Conservation (phyloP, 768 basidiomycete species). For the Leccinum broughii region DNA sequence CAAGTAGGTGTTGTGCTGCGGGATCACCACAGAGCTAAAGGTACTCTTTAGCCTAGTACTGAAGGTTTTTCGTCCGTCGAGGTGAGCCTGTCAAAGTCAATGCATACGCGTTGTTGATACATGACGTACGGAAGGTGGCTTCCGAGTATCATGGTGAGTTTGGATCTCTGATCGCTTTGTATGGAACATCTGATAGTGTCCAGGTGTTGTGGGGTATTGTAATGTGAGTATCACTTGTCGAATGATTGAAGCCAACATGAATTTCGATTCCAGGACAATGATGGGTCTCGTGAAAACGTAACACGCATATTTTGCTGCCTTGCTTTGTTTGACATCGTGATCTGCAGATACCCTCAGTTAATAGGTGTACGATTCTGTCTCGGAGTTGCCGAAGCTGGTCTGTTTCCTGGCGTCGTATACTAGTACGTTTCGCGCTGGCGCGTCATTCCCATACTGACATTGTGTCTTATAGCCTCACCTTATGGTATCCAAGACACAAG, state of each 20-base stretch:
- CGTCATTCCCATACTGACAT: neutral
- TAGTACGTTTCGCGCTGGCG: constrained; percentile 45
- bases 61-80: constrained; percentile 64
- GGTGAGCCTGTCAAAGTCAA: constrained; percentile 33
- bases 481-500: constrained; percentile 69
- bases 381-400: constrained; percentile 66
- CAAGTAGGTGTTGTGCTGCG: constrained; percentile 42
- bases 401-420: constrained; percentile 74
- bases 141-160: constrained; percentile 59
- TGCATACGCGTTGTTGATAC: neutral
- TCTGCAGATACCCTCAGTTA: constrained; percentile 57
- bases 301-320: neutral
- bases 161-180: neutral
- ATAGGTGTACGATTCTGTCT: constrained; percentile 58
- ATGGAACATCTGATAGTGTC: neutral
- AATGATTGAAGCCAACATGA: neutral
- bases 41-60: constrained; percentile 38
- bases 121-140: constrained; percentile 48
- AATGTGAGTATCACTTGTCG: constrained; percentile 40
- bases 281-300: constrained; percentile 73
- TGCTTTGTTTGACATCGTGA: neutral
- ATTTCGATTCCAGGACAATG: constrained; percentile 42
- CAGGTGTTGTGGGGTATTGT: constrained; percentile 66
- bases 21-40: neutral
- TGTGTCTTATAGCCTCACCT: constrained; percentile 44